Conservation (phyloP, 75 land plant species). For the Cryptomeria japonica region DNA sequence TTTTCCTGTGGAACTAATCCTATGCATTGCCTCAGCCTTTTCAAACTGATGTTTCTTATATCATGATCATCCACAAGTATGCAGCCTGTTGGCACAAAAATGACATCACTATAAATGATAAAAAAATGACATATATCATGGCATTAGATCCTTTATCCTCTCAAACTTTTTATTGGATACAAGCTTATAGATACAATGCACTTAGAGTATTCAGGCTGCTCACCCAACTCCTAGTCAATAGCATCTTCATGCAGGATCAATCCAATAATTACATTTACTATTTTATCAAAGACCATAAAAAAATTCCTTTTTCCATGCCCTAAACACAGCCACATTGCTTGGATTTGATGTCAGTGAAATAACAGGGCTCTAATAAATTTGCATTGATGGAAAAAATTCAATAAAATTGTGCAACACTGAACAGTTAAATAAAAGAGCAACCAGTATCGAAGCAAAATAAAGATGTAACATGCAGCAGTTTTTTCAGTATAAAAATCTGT, state of each 20-base stretch:
- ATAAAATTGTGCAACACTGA: not conserved
- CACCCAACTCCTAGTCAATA: not conserved
- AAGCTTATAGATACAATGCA: not conserved
- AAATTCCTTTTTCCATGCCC: not conserved
- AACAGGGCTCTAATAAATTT: not conserved
- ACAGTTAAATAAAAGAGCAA: not conserved
- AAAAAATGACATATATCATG: not conserved
- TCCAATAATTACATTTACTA: not conserved
- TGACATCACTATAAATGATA: not conserved
- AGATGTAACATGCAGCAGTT: not conserved
- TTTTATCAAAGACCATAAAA: not conserved
- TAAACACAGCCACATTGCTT: not conserved
- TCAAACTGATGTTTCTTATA: conserved; percentile 47
- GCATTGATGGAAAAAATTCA: not conserved
- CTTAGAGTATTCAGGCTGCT: not conserved
- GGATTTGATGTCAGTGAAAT: not conserved
- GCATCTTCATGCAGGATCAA: not conserved
- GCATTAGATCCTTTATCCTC: not conserved
- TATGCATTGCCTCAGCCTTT: conserved; percentile 68
- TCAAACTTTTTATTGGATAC: not conserved
- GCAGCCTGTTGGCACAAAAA: conserved; percentile 34
- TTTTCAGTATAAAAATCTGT: not conserved
- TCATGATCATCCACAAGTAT: conserved; percentile 75
- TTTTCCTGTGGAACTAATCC: conserved; percentile 86
- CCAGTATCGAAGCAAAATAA: not conserved